phyloP scores from a whole-genome alignment of 2,329 filamentous ascomycete species.

The Paracoccidioides lutzii region DNA sequence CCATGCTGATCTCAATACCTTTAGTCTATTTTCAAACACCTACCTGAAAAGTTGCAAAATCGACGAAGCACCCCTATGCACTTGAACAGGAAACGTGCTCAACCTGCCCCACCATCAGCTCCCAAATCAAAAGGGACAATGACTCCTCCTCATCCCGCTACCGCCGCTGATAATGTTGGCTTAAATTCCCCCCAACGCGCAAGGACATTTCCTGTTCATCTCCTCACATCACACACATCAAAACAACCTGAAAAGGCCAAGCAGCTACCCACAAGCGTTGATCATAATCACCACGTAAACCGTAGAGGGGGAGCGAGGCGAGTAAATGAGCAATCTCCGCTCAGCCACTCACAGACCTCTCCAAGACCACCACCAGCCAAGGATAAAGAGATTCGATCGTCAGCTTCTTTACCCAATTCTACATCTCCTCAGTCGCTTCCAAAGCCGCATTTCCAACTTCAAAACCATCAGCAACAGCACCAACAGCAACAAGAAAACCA shows the following conservation, averaged over 20 bases:
- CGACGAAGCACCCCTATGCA: conserved; percentile 32
- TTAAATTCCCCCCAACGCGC: conserved; percentile 21
- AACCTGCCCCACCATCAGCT: conserved; percentile 4
- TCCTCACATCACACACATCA: conserved; percentile 10
- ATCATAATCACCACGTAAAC: conserved; percentile 15
- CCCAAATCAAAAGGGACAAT: conserved; percentile 8
- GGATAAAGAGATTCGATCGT: conserved; percentile 8
- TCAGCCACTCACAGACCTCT: conserved; percentile 1
- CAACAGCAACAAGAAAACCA: not conserved
- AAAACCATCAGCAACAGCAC: not conserved
- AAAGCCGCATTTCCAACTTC: not conserved
- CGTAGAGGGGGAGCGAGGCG: not conserved
- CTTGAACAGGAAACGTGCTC: conserved; percentile 37
- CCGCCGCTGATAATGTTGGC: conserved; percentile 8
- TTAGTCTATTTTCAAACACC: conserved; percentile 67
- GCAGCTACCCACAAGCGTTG: conserved; percentile 19
- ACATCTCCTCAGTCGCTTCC: not conserved
- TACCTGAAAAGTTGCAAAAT: conserved; percentile 59
- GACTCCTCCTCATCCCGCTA: conserved; percentile 12
- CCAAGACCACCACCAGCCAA: conserved; percentile 3
- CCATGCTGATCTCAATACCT: conserved; percentile 8
- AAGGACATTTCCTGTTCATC: conserved; percentile 29
- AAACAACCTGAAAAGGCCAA: conserved; percentile 15
- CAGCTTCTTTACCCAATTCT: conserved; percentile 5
- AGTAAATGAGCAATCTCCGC: conserved; percentile 4